Percentiles rank a stretch among this genome's conserved stretches.
Conservation (phyloP, 768 basidiomycete genomes). For the Phaeotremella skinneri region DNA sequence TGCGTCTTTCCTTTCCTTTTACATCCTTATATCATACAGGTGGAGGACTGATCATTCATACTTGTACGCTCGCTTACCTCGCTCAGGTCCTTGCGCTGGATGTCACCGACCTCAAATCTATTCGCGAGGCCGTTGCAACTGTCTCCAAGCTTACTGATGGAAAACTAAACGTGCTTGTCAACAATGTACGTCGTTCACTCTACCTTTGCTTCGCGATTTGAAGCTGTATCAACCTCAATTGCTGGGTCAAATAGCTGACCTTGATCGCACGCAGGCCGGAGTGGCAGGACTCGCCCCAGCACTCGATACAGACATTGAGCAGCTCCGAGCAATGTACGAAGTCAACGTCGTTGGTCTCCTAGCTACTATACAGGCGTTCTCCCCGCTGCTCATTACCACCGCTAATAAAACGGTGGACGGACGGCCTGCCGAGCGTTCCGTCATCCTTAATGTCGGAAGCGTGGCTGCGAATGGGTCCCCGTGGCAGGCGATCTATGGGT, state of each 20-base stretch:
- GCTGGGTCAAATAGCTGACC: not conserved
- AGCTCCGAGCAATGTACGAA: conserved; percentile 7
- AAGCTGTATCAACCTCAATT: not conserved
- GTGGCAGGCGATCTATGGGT: conserved; percentile 11
- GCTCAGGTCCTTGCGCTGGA: conserved; percentile 12
- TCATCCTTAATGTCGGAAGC: conserved; percentile 16
- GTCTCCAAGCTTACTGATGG: conserved; percentile 3
- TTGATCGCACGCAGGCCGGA: not conserved
- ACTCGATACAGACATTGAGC: conserved; percentile 3
- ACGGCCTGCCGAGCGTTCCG: not conserved
- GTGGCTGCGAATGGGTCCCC: conserved; percentile 2
- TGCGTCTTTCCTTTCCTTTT: too few species aligned
- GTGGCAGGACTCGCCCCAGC: conserved; percentile 4
- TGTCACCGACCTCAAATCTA: conserved; percentile 2
- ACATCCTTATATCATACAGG: too few species aligned
- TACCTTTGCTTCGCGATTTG: not conserved
- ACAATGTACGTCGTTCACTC: conserved; percentile 14
- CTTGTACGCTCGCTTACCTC: not conserved
- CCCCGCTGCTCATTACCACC: conserved; percentile 4
- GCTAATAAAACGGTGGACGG: not conserved
- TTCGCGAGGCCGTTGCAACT: not conserved
- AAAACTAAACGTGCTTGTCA: conserved; percentile 14
- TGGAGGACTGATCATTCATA: not conserved
- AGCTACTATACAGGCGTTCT: conserved; percentile 9
- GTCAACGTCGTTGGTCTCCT: conserved; percentile 16